A percentile compares a stretch with the other conserved stretches of the same genome.
These are phyloP conservation scores for Globisporangium uncinulatum DNA, from an alignment of 352 stramenopile genomes.

Conservation along the genomic window DNA sequence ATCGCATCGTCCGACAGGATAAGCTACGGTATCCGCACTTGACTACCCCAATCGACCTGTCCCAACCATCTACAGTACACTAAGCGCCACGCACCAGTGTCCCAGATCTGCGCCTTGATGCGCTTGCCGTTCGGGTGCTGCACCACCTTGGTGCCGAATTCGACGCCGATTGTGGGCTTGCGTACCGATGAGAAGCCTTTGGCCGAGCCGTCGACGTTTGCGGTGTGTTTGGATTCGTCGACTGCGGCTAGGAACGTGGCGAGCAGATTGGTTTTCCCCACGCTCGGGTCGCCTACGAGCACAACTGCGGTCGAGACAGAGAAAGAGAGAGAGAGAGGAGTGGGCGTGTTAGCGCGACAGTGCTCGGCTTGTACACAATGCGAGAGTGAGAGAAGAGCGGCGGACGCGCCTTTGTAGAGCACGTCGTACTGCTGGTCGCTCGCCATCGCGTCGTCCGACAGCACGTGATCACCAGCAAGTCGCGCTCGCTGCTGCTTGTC, in stretches of 20 bases:
- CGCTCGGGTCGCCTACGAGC: conserved; percentile 73
- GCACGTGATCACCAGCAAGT: too few species aligned
- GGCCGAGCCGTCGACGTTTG: conserved; percentile 28
- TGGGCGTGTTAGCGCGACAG: too few species aligned
- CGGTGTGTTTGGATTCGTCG: conserved; percentile 6
- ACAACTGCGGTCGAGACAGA: conserved; percentile 36
- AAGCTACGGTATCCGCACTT: too few species aligned
- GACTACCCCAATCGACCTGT: too few species aligned
- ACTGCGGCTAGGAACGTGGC: conserved; percentile 60
- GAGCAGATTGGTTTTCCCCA: conserved; percentile 90
- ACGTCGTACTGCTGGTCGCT: conserved; percentile 75
- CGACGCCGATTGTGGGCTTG: conserved; percentile 78
- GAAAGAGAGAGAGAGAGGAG: neutral
- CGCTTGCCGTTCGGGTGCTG: conserved; percentile 68
- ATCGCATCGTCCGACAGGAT: neutral
- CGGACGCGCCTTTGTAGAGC: conserved; percentile 61
- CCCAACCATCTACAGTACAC: neutral
- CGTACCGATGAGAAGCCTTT: conserved; percentile 44
- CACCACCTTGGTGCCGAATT: conserved; percentile 80
- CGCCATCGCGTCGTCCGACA: neutral
- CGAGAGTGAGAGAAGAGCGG: neutral
- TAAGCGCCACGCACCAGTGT: conserved; percentile 33
- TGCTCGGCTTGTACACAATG: neutral
- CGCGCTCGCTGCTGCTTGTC: too few species aligned
- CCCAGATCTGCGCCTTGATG: conserved; percentile 84